Percentiles rank a stretch among this genome's conserved stretches.
Evolutionary conservation across 2,329 filamentous ascomycete genomes (phyloP).

Genomic region (Penicillium rolfsii): DNA sequence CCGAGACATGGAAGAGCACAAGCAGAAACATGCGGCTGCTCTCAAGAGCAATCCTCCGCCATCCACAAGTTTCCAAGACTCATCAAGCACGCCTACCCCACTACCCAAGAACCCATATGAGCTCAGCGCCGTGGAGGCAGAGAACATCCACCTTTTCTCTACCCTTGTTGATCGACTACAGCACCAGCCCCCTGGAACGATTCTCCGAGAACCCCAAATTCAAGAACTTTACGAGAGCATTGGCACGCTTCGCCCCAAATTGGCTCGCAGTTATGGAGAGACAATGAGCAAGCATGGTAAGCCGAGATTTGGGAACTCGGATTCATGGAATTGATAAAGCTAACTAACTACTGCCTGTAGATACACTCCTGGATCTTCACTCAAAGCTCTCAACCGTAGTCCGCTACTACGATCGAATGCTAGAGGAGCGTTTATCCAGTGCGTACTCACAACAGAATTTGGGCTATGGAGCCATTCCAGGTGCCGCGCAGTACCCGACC

Average conservation of each 20-base stretch:
- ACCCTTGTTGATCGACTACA: constrained; percentile 93
- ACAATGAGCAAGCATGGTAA: constrained; percentile 99
- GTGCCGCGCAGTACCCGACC: constrained; percentile 25
- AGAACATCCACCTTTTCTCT: constrained; percentile 95
- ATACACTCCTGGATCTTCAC: constrained; percentile 90
- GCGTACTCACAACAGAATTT: constrained; percentile 83
- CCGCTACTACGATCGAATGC: constrained; percentile 95
- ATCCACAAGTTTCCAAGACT: constrained; percentile 52
- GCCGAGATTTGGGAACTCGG: constrained; percentile 33
- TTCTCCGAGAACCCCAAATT: constrained; percentile 94
- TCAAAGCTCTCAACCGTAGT: constrained; percentile 95
- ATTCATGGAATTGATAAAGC: constrained; percentile 3
- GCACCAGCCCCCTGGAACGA: constrained; percentile 92
- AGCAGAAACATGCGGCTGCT: constrained; percentile 81
- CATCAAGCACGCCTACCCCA: constrained; percentile 53
- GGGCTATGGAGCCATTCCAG: constrained; percentile 55
- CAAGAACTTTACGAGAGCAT: constrained; percentile 98
- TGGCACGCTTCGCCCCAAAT: constrained; percentile 85
- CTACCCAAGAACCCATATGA: constrained; percentile 91
- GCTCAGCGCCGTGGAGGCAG: constrained; percentile 86
- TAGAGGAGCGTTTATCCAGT: constrained; percentile 90
- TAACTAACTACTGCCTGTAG: constrained; percentile 52
- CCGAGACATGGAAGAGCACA: constrained; percentile 97
- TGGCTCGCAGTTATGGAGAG: constrained; percentile 94
- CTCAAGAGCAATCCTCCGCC: constrained; percentile 76